A percentile compares a stretch with the other conserved stretches of the same genome.
Conservation (phyloP, 2,329 filamentous ascomycete genomes). For the Ceratocystis alfenasii region DNA sequence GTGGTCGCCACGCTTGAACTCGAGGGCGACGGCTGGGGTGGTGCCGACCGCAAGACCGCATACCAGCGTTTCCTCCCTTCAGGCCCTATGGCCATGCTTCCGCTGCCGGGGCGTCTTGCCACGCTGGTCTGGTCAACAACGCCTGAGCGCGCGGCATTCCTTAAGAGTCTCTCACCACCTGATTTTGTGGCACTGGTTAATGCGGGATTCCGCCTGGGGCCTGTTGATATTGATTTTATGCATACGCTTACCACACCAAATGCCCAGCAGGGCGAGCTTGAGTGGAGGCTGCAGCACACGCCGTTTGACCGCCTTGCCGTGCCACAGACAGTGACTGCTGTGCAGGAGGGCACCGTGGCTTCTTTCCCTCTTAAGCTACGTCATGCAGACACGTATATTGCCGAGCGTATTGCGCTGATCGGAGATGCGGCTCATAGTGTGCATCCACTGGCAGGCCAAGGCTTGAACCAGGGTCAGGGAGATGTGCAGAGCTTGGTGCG, state of each 20-base stretch:
- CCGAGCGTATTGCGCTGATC: slow-evolving; percentile 78
- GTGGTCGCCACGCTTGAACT: slow-evolving; percentile 80
- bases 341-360: slow-evolving; percentile 70
- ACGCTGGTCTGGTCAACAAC: slow-evolving; percentile 94
- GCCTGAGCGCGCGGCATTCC: slow-evolving; percentile 59
- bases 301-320: slow-evolving; percentile 40
- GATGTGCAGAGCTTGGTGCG: slow-evolving; percentile 70
- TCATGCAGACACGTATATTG: slow-evolving; percentile 87
- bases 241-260: slow-evolving; percentile 43
- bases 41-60: slow-evolving; percentile 54
- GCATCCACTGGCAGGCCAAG: slow-evolving; percentile 88
- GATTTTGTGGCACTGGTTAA: slow-evolving; percentile 86
- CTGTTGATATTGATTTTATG: slow-evolving; percentile 73
- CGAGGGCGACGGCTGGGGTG: slow-evolving; percentile 46
- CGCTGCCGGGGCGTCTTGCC: slow-evolving; percentile 69
- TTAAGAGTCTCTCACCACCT: slow-evolving; percentile 60
- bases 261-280: slow-evolving; percentile 59
- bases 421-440: slow-evolving; percentile 93
- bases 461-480: slow-evolving; percentile 82
- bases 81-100: slow-evolving; percentile 82
- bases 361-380: slow-evolving; percentile 85
- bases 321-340: slow-evolving; percentile 53
- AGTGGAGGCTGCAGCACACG: slow-evolving; percentile 72
- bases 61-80: slow-evolving; percentile 93
- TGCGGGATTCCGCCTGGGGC: slow-evolving; percentile 72